phyloP scores from a whole-genome alignment of 371 early-diverging fungal genomes.

The Haplosporangium sp. region DNA sequence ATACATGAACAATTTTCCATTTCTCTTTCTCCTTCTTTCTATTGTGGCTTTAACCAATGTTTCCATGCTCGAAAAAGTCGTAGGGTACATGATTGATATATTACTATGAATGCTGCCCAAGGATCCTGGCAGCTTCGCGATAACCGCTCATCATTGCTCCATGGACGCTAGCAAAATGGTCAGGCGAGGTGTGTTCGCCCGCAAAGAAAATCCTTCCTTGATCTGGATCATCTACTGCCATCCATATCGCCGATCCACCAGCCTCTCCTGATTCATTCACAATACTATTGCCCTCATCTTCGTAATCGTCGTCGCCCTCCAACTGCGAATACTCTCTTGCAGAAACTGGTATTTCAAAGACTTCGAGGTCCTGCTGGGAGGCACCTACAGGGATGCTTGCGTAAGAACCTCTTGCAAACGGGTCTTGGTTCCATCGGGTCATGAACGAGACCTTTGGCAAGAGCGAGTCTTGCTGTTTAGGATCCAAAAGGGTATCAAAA shows the following conservation, averaged over 20 bases:
- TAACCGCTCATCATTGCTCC: constrained; percentile 45
- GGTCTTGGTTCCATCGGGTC: constrained; percentile 45
- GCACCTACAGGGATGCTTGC: constrained; percentile 42
- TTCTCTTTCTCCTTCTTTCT: no score
- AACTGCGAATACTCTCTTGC: constrained; percentile 13
- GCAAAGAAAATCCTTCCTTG: constrained; percentile 47
- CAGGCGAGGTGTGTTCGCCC: constrained; percentile 40
- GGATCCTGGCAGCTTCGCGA: constrained; percentile 39
- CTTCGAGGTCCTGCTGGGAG: constrained; percentile 16
- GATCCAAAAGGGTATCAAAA: constrained; percentile 9
- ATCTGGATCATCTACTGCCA: constrained; percentile 21
- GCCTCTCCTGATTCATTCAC: neutral
- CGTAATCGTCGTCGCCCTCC: constrained; percentile 9
- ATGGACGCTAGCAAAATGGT: constrained; percentile 46
- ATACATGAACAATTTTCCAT: no score
- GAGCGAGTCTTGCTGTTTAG: constrained; percentile 2
- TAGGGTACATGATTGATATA: no score
- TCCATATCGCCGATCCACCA: neutral
- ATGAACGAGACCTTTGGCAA: constrained; percentile 33
- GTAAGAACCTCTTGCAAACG: constrained; percentile 42
- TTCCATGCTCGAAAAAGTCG: no score
- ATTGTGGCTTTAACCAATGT: no score
- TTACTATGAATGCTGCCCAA: constrained; percentile 1
- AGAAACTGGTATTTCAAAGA: constrained; percentile 28
- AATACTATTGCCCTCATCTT: neutral